Base-by-base conservation (phyloP, 2,329 filamentous ascomycete species). In the Nothopassalora personata region DNA sequence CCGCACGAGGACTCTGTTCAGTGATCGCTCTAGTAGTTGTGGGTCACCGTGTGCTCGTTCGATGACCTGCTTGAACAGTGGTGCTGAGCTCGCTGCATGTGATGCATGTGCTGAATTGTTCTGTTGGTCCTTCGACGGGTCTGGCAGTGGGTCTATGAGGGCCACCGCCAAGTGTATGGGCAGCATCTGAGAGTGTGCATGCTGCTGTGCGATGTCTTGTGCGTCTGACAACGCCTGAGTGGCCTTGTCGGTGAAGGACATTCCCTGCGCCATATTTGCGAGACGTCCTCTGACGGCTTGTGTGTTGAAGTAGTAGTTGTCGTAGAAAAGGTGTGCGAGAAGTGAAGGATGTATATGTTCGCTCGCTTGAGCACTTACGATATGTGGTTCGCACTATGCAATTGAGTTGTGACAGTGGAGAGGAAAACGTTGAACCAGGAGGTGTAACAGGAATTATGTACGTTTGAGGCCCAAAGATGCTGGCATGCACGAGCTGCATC, bases 181-280 rank as follows among this genome's bases (percentile, higher is more conserved):
- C 56, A 92, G 82, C 61, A 97, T 85, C 75, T 99, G 93, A 45
- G 91, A 87, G 78, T 99, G 94, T 43, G 86, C 85, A 74, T 97
- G 96, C 78, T 94, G 88, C 75, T 91, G 86, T 66, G 93, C 91
- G 69, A 97, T 82, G 60, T 84, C 81, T 81, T 94, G 92, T 74
- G 92, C 90, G 74, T 97, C 91, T 70, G 89, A 85, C 72, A 99
- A 82, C 70, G 93, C 89, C 79, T 93, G 90, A 73, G 92, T 89
- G 66, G 90, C 94, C 77, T 89, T 82, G 77, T 97, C 93, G 66
- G 94, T 99, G 74, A 97, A 97, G 73, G 95, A 88, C 86, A 92
- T 90, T 70, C 86, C 84, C 54, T 86, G 83, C 75, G 83, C 84
- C 88, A 91, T 90, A 66, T 66, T 84, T 60, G 67, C 57, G 54